These are phyloP conservation scores for Tothia fuscella DNA, from an alignment of 2,329 filamentous ascomycete genomes.

Conservation along the genomic window DNA sequence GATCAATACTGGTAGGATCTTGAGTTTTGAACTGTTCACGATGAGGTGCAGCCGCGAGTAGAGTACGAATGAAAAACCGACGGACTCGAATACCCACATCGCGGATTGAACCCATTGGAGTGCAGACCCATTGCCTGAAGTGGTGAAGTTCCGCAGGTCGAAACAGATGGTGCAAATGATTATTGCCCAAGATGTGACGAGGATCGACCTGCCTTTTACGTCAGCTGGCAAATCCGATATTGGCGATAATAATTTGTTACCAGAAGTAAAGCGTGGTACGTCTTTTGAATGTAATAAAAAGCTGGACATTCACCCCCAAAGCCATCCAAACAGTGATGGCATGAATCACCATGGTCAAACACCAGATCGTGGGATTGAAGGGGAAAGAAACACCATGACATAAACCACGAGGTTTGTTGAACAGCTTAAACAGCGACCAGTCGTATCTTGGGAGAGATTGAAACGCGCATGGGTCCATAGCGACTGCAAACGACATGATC, in stretches of 20 bases:
- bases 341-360: not conserved
- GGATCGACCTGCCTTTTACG: conserved; percentile 1
- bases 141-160: conserved; percentile 2
- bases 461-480: not conserved
- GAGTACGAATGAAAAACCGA: not conserved
- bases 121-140: not conserved
- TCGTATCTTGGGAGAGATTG: not conserved
- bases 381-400: not conserved
- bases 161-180: not conserved
- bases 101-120: not conserved
- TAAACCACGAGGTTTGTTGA: not conserved
- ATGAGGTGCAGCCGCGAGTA: conserved; percentile 7
- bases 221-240: not conserved
- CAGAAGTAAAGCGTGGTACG: conserved; percentile 1
- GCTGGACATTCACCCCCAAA: not conserved
- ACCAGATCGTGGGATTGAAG: not conserved
- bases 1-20: not conserved
- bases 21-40: not conserved
- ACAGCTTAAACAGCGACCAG: not conserved
- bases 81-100: not conserved
- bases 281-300: not conserved
- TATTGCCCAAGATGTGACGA: not conserved
- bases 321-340: not conserved
- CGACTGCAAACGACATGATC: no score
- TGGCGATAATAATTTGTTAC: not conserved